Conservation (phyloP, 164 flowering plant genomes). For the Umbellularia californica region DNA sequence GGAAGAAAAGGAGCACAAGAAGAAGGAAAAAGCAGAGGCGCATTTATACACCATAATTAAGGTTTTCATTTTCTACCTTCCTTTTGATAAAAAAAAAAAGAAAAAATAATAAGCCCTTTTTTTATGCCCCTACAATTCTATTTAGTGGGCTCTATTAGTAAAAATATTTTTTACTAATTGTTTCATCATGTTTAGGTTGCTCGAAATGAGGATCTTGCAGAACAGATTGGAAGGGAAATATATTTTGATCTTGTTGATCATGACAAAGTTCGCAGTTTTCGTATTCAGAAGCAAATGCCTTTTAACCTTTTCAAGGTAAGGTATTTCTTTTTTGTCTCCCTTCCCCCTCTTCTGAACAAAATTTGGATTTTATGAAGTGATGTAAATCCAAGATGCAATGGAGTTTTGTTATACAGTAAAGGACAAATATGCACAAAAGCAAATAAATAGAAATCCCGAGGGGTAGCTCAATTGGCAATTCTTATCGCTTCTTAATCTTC, state of each 20-base stretch:
- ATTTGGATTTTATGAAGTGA: too few species aligned
- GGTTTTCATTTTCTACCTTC: constrained; percentile 30
- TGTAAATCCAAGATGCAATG: too few species aligned
- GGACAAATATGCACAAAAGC: too few species aligned
- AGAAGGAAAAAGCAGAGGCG: constrained; percentile 80
- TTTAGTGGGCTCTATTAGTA: background rate
- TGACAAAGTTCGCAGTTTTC: constrained; percentile 76
- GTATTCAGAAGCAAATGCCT: constrained; percentile 64
- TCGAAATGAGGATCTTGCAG: constrained; percentile 63
- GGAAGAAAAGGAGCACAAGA: constrained; percentile 86
- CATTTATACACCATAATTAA: constrained; percentile 78
- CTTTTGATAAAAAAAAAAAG: too few species aligned
- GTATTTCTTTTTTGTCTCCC: constrained; percentile 22
- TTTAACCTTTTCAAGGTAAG: constrained; percentile 78
- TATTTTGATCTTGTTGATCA: constrained; percentile 88
- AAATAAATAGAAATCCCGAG: too few species aligned
- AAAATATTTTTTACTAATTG: background rate
- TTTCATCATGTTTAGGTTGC: constrained; percentile 48
- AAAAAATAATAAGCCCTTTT: background rate
- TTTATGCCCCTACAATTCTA: background rate
- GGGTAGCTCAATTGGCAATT: too few species aligned
- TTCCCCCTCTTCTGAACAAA: too few species aligned
- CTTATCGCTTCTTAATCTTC: too few species aligned
- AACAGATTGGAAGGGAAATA: constrained; percentile 74
- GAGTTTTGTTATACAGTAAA: background rate